Base-by-base conservation (phyloP, 495 filamentous ascomycete genomes). In the Neurospora discreta region DNA sequence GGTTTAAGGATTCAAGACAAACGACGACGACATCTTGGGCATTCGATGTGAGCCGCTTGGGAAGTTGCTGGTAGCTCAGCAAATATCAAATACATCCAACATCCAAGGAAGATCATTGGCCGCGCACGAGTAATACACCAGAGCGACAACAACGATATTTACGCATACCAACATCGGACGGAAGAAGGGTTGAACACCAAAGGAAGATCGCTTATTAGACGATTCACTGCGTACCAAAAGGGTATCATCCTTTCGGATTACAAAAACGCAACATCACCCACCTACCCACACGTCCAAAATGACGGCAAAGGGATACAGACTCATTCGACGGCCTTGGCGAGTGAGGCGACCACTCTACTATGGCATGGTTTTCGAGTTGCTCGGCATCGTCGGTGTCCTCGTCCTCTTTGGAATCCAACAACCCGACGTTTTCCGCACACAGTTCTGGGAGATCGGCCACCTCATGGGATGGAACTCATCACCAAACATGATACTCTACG, bases 401-500 rank as follows among this genome's bases (percentile, higher is more conserved):
- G 90, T 92, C 20, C 84, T 98, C 72, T 94, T 92, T 73, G 93
- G 91, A 69, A 89, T 98, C 74, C 90, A 92, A 70, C 87, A 89
- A 33, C 93, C 93, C 70, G 87, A 97, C 80, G 81, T 89, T 67
- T 97, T 92, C 78, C 88, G 91, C 26, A 91, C 92, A 8, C 87
- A 85, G 70, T 81, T 97, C 77, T 98, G 94, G 94, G 84, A 89
- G 75, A 90, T 95, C 77, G 94, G 94, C 68, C 86, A 84, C 68
- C 85, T 93, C 58, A 88, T 92, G 76, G 89, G 90, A 68, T 94
- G 93, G 86, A 97, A 97, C 81, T 95, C 92, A 74, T 87, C 89
- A 72, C 94, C 94, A 26, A 84, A 84, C 44, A 85, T 90, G 75
- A 84, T 90, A 7, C 75, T 95, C 30, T 97, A 93, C 77, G 89